These are phyloP conservation scores for Aurinia saxatilis DNA, from an alignment of 345 rosid genomes.

Conservation along the genomic window DNA sequence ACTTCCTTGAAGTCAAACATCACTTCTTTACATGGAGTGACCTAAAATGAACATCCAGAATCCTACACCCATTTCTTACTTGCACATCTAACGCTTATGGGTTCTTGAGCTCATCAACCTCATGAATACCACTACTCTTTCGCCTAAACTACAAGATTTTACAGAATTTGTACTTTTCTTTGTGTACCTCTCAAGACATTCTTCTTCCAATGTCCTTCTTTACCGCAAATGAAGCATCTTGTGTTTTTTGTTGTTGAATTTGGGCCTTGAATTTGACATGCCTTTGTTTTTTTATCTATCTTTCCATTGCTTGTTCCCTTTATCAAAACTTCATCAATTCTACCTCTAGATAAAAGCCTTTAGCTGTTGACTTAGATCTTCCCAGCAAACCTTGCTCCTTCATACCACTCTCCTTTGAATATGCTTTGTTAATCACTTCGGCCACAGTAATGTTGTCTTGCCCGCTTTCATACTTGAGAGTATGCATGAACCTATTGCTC, in stretches of 20 bases:
- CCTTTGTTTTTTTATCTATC: background rate
- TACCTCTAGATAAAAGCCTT: background rate
- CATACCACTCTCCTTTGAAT: too few relatives aligned
- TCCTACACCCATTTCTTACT: background rate
- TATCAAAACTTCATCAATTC: background rate
- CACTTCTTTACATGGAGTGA: background rate
- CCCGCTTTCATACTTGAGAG: too few relatives aligned
- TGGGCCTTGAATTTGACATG: background rate
- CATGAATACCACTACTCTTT: too few relatives aligned
- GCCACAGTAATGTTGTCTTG: too few relatives aligned
- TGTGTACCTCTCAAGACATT: background rate
- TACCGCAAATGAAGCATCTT: background rate
- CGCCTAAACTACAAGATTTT: background rate
- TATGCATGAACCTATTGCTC: too few relatives aligned
- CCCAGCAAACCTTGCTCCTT: too few relatives aligned
- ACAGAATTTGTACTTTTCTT: too few relatives aligned
- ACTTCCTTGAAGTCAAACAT: background rate
- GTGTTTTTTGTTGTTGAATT: background rate
- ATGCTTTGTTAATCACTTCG: too few relatives aligned
- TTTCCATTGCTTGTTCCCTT: background rate
- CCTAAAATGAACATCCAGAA: background rate
- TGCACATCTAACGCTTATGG: background rate
- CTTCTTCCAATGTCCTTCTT: background rate
- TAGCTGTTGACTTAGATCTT: too few relatives aligned
- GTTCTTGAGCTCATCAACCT: too few relatives aligned